Base-by-base conservation (phyloP, 2,329 filamentous ascomycete genomes). In the Ophiostoma angusticollis region DNA sequence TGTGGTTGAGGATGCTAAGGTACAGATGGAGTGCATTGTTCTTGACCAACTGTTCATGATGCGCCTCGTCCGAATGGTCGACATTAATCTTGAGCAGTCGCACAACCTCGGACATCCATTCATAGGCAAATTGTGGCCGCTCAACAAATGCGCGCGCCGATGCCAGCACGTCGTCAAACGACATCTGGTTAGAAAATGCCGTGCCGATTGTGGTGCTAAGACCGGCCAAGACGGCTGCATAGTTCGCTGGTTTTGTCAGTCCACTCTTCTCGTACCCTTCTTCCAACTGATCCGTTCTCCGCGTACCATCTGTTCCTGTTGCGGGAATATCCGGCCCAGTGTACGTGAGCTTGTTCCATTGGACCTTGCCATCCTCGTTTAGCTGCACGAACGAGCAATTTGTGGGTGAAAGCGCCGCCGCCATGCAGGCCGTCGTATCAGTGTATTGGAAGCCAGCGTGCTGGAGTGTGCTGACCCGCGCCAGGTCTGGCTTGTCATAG, bases 381-480 rank as follows among this genome's bases (percentile, higher is more conserved):
- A 78, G 54, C 46, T 76, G 71, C 1, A 69, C 64, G 48, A 74
- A 59, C 2, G 75, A 79, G 50, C 66, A 73, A 43, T 63, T 63
- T 3, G 71, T 77, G 0, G 75, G 74, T 2, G 75, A 80, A 37
- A 77, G 63, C 2, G 69, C 70, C n/a, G 68, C 63, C 48, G 78
- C 22, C 28, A 29, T n/a, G 34, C 37, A 43, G 11, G 39, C 32
- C 43, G 80, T 72, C 11, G 74, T 69, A 29, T 77, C 67, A 4
- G 70, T 58, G 52, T 82, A 91, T 6, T 70, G 67, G 56, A 93
- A 93, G 2, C 85, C 85, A 32, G 78, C 76, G 55, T 94, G 84
- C 21, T 78, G 66, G 21, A 93, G 65, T 41, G 75, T 81, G 45
- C 72, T 74, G 23, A 93, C 74, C 32, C 66, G 74, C 31, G 74